These are phyloP conservation scores for Groenewaldozyma salmanticensis DNA, from an alignment of 805 yeast species.

Conservation along the genomic window DNA sequence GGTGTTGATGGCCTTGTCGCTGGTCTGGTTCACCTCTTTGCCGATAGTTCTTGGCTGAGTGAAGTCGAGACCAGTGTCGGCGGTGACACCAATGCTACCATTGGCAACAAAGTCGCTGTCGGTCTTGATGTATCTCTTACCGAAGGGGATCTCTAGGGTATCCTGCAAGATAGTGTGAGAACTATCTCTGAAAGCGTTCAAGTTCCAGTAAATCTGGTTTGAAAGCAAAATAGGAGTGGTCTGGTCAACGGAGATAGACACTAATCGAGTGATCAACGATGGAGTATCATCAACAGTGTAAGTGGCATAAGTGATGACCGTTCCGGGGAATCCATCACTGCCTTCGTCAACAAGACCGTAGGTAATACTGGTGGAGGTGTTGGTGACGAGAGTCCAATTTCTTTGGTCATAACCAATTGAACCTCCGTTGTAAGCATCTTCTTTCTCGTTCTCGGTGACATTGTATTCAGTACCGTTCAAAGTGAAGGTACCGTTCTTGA, in stretches of 20 bases:
- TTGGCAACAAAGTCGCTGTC: background rate
- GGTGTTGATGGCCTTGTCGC: background rate
- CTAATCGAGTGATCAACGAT: background rate
- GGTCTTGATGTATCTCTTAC: background rate
- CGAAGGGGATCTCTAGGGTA: conserved; percentile 1
- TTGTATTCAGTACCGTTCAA: background rate
- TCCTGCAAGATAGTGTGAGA: conserved; percentile 3
- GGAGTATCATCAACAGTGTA: conserved; percentile 4
- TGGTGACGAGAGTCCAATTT: conserved; percentile 4
- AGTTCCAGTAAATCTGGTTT: conserved; percentile 6
- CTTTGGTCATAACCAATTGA: conserved; percentile 5
- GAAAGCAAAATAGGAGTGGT: conserved; percentile 6
- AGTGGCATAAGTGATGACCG: conserved; percentile 3
- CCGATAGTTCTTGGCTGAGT: background rate
- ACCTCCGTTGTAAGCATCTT: conserved; percentile 4
- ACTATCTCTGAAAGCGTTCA: conserved; percentile 1
- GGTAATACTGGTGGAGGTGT: conserved; percentile 1
- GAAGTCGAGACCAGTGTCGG: background rate
- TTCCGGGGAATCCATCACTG: conserved; percentile 4
- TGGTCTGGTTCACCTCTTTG: background rate
- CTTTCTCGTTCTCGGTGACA: conserved; percentile 2
- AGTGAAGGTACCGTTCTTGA: conserved; percentile 5
- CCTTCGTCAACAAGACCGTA: conserved; percentile 1
- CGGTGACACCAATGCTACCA: background rate
- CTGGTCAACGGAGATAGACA: conserved; percentile 4